Base-by-base conservation (phyloP, 2,329 filamentous ascomycete species). In the Alternaria hordeiaustralica region DNA sequence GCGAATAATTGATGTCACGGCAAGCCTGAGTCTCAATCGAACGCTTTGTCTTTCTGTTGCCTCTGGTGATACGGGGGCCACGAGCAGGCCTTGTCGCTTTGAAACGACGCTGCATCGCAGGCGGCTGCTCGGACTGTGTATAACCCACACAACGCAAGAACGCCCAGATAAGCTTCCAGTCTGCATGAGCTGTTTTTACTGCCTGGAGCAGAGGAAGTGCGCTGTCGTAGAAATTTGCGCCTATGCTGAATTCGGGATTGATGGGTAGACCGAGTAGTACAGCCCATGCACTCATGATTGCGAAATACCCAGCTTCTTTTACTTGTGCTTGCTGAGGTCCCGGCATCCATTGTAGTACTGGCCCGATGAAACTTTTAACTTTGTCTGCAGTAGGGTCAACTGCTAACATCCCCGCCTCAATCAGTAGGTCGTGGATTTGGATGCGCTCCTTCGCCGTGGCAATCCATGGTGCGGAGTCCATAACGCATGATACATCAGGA, bases 241-340 rank as follows among this genome's bases (percentile, higher is more conserved):
- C 15, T 12, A 57, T 53, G 11, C n/a, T 8, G 53, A 71, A 68
- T 12, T 36, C 44, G 7, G 25, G 23, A 33, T 71, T 65, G 10
- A 69, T 9, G 3, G 49, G 21, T 15, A 70, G 55, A 13, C 58
- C 68, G 5, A 74, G 51, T 11, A 63, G 55, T 46, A 71, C 33
- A 5, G 61, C 30, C 69, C 71, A 74, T 3, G 69, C 69, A 36
- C 64, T 69, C 2, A 71, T 51, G 2, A 71, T 58, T 7, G 64
- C 60, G 28, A 66, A 62, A 33, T 69, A 64, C 6, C 53, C 62
- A n/a, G 64, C 49, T n/a, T 62, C 18, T 45, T 60, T 55, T 10
- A 8, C 4, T 46, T 50, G 44, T 18, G 6, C 10, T 43, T 67
- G 55, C 23, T 25, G 28, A 13, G 55, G 21, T 18, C 45, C n/a